phyloP scores from a whole-genome alignment of 371 early-diverging fungal species.

The Paraphysoderma sedebokerense region DNA sequence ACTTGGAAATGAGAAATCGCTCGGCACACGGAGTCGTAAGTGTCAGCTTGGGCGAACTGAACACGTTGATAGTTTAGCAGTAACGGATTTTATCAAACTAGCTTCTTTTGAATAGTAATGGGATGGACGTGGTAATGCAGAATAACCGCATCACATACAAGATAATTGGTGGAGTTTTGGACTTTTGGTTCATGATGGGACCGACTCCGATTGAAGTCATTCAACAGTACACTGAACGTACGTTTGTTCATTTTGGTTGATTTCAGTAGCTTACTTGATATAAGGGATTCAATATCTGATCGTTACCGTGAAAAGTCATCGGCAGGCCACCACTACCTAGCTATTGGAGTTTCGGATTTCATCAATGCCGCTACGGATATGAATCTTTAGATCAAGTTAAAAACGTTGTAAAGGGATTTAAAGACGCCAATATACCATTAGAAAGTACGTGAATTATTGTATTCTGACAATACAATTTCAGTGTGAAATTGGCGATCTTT shows the following conservation, averaged over 20 bases:
- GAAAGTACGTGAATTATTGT: too few species aligned
- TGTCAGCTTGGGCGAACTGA: background rate
- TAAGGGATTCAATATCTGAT: too few species aligned
- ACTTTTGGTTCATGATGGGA: slow-evolving; percentile 37
- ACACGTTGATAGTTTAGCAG: background rate
- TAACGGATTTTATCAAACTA: too few species aligned
- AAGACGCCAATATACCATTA: slow-evolving; percentile 37
- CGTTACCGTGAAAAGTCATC: too few species aligned
- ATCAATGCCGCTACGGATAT: slow-evolving; percentile 61
- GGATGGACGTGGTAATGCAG: slow-evolving; percentile 49
- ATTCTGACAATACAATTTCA: too few species aligned
- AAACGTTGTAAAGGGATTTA: slow-evolving; percentile 25
- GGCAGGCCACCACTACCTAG: slow-evolving; percentile 40
- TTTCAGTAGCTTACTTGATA: too few species aligned
- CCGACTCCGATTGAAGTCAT: slow-evolving; percentile 41
- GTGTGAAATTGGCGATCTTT: too few species aligned
- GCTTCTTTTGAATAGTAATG: slow-evolving; percentile 43
- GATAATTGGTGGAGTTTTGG: slow-evolving; percentile 3
- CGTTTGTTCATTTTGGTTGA: too few species aligned
- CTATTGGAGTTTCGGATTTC: slow-evolving; percentile 44
- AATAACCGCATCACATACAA: slow-evolving; percentile 32
- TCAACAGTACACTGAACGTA: slow-evolving; percentile 44
- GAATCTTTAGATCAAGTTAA: slow-evolving; percentile 30
- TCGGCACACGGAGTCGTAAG: slow-evolving; percentile 30
- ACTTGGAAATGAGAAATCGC: slow-evolving; percentile 44